phyloP scores from a whole-genome alignment of 2,329 filamentous ascomycete species.

The Microdochium bolleyi region DNA sequence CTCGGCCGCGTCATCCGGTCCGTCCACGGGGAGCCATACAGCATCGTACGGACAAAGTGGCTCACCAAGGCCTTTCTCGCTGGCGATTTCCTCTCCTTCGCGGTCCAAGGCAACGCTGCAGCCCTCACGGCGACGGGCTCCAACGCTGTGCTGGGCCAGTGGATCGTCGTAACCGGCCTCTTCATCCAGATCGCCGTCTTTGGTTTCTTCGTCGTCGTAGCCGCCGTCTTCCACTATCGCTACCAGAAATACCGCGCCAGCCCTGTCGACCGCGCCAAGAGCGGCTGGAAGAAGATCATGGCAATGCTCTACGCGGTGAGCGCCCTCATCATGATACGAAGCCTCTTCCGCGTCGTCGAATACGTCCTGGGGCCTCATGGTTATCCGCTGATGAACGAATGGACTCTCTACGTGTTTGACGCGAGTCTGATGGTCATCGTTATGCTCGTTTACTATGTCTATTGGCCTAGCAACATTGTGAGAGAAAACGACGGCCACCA shows the following conservation, averaged over 20 bases:
- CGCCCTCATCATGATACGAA: slow-evolving; percentile 32
- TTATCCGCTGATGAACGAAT: slow-evolving; percentile 30
- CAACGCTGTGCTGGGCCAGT: slow-evolving; percentile 29
- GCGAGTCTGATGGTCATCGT: slow-evolving; percentile 29
- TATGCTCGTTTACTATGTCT: slow-evolving; percentile 18
- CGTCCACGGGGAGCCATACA: slow-evolving; percentile 24
- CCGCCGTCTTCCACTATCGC: slow-evolving; percentile 35
- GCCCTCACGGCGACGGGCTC: slow-evolving; percentile 20
- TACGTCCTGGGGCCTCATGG: slow-evolving; percentile 30
- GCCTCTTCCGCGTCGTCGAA: slow-evolving; percentile 34
- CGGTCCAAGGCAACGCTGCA: slow-evolving; percentile 37
- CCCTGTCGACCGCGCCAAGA: not conserved
- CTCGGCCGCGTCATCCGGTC: slow-evolving; percentile 33
- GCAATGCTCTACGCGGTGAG: slow-evolving; percentile 28
- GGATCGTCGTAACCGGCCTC: slow-evolving; percentile 48
- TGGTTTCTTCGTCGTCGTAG: slow-evolving; percentile 41
- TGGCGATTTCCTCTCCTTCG: slow-evolving; percentile 44
- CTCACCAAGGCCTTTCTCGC: slow-evolving; percentile 47
- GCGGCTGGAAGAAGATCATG: slow-evolving; percentile 26
- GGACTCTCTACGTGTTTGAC: slow-evolving; percentile 32
- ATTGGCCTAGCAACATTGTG: slow-evolving; percentile 1
- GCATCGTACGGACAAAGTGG: slow-evolving; percentile 25
- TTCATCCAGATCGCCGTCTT: slow-evolving; percentile 51
- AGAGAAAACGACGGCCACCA: not conserved
- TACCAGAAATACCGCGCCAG: slow-evolving; percentile 4